Evolutionary conservation across 2,329 filamentous ascomycete genomes (phyloP), one percentile per base, ranked within the genome.

Genomic region (Aspergillus arachidicola): DNA sequence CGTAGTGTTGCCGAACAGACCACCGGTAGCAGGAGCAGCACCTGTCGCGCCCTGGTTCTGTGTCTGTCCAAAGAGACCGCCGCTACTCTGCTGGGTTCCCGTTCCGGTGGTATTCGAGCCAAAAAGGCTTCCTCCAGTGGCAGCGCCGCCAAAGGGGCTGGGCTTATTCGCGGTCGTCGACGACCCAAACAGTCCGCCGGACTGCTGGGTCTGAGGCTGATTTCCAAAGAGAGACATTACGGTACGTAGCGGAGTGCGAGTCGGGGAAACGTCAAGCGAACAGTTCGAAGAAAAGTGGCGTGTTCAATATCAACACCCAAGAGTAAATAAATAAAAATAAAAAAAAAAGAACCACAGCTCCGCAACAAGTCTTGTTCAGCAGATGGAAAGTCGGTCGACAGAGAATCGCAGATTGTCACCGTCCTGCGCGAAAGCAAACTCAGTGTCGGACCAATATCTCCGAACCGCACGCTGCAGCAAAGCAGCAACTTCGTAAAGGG

Each of bases 161-260:
- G 74, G 69, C 59, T 77, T 80, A 58, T 71, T 72, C 19, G 74
- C 71, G 21, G 71, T 66, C 59, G 66, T 21, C 28, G 48, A 34
- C 12, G 68, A 60, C 19, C 76, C 75, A 56, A 79, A 77, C 16
- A 76, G 64, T 14, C 73, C 69, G 38, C 71, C 71, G 6, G 66
- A 50, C 59, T 67, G 48, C 48, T 51, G 73, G 58, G 70, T 59
- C 60, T 70, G 67, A 38, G 70, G 58, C 60, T 70, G 67, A 38
- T 59, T 69, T 57, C 73, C 77, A 65, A 81, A 81, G 19, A 81
- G 73, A 60, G 79, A 80, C 76, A 78, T 80, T 55, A 38, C 30
- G 59, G 56, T 69, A 54, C 21, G 51, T 61, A 28, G 28, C 28
- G 28, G 23, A 10, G 46, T 50, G 26, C 16, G 26, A 46, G 12